phyloP scores from a whole-genome alignment of 495 filamentous ascomycete species.

The Penicillium egyptiacum region DNA sequence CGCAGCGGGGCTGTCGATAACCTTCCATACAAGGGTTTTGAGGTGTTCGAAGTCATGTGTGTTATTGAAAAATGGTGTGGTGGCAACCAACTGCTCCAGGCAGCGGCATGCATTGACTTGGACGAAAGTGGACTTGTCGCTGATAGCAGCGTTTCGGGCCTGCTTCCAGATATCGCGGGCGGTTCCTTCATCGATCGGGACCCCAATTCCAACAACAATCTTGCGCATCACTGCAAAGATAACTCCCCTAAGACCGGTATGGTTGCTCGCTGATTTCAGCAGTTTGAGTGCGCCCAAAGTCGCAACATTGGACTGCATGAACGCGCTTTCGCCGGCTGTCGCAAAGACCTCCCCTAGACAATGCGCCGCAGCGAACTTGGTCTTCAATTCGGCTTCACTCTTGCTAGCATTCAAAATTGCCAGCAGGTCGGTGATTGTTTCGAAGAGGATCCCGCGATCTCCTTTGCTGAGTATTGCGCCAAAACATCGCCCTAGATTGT shows the following conservation, averaged over 20 bases:
- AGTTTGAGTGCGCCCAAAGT: conserved; percentile 72
- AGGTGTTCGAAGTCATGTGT: conserved; percentile 88
- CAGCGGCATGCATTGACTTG: conserved; percentile 80
- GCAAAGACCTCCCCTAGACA: conserved; percentile 89
- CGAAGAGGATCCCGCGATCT: conserved; percentile 87
- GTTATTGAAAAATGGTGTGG: conserved; percentile 82
- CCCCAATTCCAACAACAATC: conserved; percentile 66
- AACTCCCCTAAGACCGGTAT: conserved; percentile 79
- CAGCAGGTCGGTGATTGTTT: conserved; percentile 87
- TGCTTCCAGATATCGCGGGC: conserved; percentile 93
- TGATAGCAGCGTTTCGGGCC: conserved; percentile 69
- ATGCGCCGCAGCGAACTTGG: conserved; percentile 83
- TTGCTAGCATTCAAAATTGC: conserved; percentile 75
- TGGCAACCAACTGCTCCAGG: conserved; percentile 67
- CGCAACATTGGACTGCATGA: conserved; percentile 74
- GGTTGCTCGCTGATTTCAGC: conserved; percentile 73
- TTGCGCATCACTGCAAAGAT: conserved; percentile 80
- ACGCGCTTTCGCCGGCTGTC: conserved; percentile 88
- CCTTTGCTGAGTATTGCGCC: conserved; percentile 82
- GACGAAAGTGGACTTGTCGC: conserved; percentile 80
- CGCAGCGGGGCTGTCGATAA: conserved; percentile 73
- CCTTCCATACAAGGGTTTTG: conserved; percentile 75
- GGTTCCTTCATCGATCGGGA: conserved; percentile 79
- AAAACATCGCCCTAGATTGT: conserved; percentile 81
- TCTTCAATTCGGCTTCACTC: conserved; percentile 70